These are phyloP conservation scores for Allomyces macrogynus DNA, from an alignment of 192 early-diverging fungal genomes.

Conservation along the genomic window DNA sequence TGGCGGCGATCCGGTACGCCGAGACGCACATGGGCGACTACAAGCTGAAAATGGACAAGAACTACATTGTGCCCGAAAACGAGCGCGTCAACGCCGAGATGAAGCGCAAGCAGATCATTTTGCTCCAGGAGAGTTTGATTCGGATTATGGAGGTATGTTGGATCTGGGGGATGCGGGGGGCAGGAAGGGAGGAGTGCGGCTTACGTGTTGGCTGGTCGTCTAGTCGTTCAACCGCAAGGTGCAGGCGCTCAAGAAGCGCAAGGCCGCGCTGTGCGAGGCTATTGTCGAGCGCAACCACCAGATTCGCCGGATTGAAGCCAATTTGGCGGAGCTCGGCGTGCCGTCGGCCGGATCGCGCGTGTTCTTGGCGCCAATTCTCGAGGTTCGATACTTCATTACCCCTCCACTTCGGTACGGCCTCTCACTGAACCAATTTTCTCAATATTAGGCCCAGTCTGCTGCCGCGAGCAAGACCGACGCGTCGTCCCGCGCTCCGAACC, in stretches of 20 bases:
- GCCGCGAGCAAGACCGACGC: too few species aligned
- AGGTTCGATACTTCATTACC: neutral
- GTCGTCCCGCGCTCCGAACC: too few species aligned
- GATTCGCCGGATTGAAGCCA: slow-evolving; percentile 14
- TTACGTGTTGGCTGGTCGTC: too few species aligned
- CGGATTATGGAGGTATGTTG: slow-evolving; percentile 28
- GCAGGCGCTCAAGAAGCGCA: neutral
- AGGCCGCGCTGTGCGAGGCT: neutral
- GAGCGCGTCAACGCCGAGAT: slow-evolving; percentile 44
- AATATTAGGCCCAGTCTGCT: too few species aligned
- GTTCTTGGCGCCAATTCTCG: neutral
- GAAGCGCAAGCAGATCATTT: slow-evolving; percentile 29
- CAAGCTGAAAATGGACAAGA: slow-evolving; percentile 38
- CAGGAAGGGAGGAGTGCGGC: too few species aligned
- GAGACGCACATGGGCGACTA: slow-evolving; percentile 40
- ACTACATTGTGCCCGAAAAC: slow-evolving; percentile 48
- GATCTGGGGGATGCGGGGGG: neutral
- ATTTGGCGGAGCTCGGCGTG: slow-evolving; percentile 17
- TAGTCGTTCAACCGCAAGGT: slow-evolving; percentile 3
- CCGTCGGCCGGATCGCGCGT: neutral
- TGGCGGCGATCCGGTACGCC: slow-evolving; percentile 33
- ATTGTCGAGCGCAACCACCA: slow-evolving; percentile 5
- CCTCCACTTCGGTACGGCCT: too few species aligned
- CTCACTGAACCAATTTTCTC: too few species aligned
- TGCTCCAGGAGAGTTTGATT: slow-evolving; percentile 31